Evolutionary conservation across 2,329 filamentous ascomycete species (phyloP), one percentile per base, ranked within the genome.

Genomic region (Aspergillus arachidicola): DNA sequence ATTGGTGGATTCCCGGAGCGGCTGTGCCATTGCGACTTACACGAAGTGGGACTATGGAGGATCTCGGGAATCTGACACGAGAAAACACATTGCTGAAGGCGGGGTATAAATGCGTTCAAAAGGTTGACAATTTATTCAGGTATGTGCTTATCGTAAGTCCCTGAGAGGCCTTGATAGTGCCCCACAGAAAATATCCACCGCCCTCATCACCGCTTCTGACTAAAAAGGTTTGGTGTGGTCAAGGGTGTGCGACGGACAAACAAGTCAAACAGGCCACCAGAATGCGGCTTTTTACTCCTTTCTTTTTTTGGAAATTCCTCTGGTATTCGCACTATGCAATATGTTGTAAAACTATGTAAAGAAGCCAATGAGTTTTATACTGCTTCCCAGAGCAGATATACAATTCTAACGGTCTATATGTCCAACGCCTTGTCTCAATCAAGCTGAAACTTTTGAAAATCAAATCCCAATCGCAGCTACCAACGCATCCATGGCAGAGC

Each of bases 401-500:
- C 46, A 50, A 50, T 5, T 32, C n/a, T 12, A 46, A 14, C n/a
- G 4, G 5, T 46, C n/a, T 21, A 46, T 46, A 2, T 23, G 6
- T 2, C 9, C 12, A 41, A 46, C 21, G 21, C 21, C n/a, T 46
- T 21, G 43, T 14, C n/a, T 23, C 43, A 46, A 23, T 23, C 10
- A 21, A 11, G n/a, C n/a, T 10, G 1, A 30, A 50, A 50, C 1
- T 19, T 19, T 19, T 4, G 16, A 16, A 30, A 10, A 28, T 50
- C 26, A 50, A 5, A 14, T 50, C 14, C 65, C 58, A 61, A 74
- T 68, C 6, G 88, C 89, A 32, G 87, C 90, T 63, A 92, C 86
- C 34, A 92, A 77, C 41, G 83, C 85, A 76, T 92, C 90, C 75
- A 92, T 76, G 0, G 87, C 89, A 21, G 86, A 87, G 70, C 85